A percentile compares a stretch with the other conserved stretches of the same genome.
These are phyloP conservation scores for Aspergillus japonicus DNA, from an alignment of 2,329 filamentous ascomycete genomes.

Conservation along the genomic window DNA sequence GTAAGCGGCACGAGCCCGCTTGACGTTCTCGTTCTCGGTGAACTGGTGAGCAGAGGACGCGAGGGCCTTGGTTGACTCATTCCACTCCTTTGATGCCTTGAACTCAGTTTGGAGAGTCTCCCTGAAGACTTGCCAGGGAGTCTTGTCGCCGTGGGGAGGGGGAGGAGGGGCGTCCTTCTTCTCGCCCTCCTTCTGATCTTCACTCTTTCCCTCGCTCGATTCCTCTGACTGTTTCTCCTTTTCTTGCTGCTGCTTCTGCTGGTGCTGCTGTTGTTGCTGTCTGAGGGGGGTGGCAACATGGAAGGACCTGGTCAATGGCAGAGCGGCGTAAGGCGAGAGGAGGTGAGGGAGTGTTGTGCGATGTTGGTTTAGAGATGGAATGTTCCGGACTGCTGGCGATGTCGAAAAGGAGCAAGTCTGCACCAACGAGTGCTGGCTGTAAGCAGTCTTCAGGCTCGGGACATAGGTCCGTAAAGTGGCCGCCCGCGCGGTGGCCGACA, in stretches of 20 bases:
- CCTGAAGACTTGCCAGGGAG: slow-evolving; percentile 97
- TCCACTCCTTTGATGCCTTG: slow-evolving; percentile 97
- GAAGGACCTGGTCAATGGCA: slow-evolving; percentile 40
- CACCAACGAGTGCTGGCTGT: slow-evolving; percentile 35
- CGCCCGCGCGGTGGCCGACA: slow-evolving; percentile 39
- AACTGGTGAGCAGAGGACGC: slow-evolving; percentile 87
- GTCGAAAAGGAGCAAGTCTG: slow-evolving; percentile 34
- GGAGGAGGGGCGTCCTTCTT: slow-evolving; percentile 69
- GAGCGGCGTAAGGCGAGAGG: slow-evolving; percentile 35
- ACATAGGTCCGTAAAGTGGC: slow-evolving; percentile 37
- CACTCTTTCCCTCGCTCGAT: slow-evolving; percentile 30
- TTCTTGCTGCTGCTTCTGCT: slow-evolving; percentile 36
- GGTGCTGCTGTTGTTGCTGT: slow-evolving; percentile 28
- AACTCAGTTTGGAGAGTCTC: slow-evolving; percentile 95
- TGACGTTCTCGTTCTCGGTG: slow-evolving; percentile 86
- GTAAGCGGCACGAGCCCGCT: slow-evolving; percentile 81
- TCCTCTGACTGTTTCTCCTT: slow-evolving; percentile 42
- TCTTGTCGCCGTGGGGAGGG: slow-evolving; percentile 97
- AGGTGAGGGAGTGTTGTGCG: slow-evolving; percentile 27
- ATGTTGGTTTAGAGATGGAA: slow-evolving; percentile 35
- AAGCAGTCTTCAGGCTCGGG: slow-evolving; percentile 32
- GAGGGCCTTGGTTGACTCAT: slow-evolving; percentile 94
- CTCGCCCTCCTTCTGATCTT: slow-evolving; percentile 49
- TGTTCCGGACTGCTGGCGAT: slow-evolving; percentile 36
- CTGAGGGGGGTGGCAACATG: slow-evolving; percentile 33